Base-by-base conservation (phyloP, 805 yeast genomes). In the Metschnikowia colocasiae region DNA sequence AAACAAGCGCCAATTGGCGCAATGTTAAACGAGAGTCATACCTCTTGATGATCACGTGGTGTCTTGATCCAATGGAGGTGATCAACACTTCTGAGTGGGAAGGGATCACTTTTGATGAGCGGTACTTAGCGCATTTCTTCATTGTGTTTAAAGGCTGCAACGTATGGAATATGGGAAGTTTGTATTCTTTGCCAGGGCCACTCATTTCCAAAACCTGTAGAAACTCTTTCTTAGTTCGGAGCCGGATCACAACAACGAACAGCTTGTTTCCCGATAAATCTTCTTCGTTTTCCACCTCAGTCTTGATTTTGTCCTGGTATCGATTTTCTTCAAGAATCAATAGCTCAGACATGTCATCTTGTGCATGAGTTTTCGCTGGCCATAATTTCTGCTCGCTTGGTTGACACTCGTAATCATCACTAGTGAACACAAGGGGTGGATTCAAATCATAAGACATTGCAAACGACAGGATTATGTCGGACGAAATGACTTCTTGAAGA, bases 21-120 rank as follows among this genome's bases (percentile, higher is more conserved):
- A 51, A 33, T 2, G 56, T 54, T n/a, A 52, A 43, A 3, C 57
- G 46, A 3, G 56, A 54, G 7, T 34, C 52, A 25, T 45, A 54
- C 15, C 56, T 35, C 35, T 43, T 50, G 36, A 43, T 41, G 1
- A 46, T 18, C 5, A 49, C 49, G 13, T 33, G 40, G n/a, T 31
- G 31, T 8, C 25, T 16, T 9, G 31, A 39, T 9, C 44, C 43
- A 8, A 19, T 16, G 10, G 44, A 27, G 18, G 30, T 30, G 18
- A 43, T 31, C 26, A 30, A 22, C 2, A 46, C 42, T 6, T 41
- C 40, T 1, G 29, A 13, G 26, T 38, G 35, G 2, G 37, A 12
- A 15, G 16, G 22, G 4, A 23, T 25, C 22, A 6, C 27, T 27
- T 31, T 18, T 3, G 25, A 26, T 15, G 40, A 5, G 27, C 44